Evolutionary conservation across 2,329 filamentous ascomycete genomes (phyloP).

Genomic region (Coniochaeta sp.): DNA sequence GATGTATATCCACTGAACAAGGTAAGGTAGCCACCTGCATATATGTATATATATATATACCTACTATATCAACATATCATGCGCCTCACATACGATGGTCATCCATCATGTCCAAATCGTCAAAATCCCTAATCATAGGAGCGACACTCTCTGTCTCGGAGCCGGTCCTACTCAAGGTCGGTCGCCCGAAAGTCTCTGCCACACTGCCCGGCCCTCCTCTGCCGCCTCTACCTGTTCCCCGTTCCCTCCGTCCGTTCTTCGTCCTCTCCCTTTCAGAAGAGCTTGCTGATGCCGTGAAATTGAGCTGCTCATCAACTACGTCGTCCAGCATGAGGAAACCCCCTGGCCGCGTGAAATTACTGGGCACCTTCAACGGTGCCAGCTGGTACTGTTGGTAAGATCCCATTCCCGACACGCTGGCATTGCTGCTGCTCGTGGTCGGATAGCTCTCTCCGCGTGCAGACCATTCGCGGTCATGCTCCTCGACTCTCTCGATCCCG

Average conservation of each 20-base stretch:
- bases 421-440: neutral
- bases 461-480: constrained; percentile 13
- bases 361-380: constrained; percentile 4
- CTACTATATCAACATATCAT: neutral
- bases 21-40: neutral
- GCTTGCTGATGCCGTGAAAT: constrained; percentile 15
- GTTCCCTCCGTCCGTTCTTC: constrained; percentile 2
- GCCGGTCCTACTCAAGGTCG: constrained; percentile 10
- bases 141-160: constrained; percentile 15
- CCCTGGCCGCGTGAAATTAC: constrained; percentile 6
- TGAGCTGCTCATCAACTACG: constrained; percentile 15
- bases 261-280: constrained; percentile 9
- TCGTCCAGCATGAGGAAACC: constrained; percentile 18
- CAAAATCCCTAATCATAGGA: constrained; percentile 28
- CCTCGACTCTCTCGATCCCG: constrained; percentile 15
- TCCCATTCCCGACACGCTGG: neutral
- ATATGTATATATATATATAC: too few species aligned
- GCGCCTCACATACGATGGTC: constrained; percentile 19
- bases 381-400: constrained; percentile 8
- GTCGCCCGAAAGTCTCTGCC: constrained; percentile 7
- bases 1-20: neutral
- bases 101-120: constrained; percentile 25
- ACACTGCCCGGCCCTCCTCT: neutral
- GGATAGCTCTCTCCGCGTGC: constrained; percentile 9
- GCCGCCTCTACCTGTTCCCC: neutral